Evolutionary conservation across 2,329 filamentous ascomycete species (phyloP).

Genomic region (Colletotrichum costaricense): DNA sequence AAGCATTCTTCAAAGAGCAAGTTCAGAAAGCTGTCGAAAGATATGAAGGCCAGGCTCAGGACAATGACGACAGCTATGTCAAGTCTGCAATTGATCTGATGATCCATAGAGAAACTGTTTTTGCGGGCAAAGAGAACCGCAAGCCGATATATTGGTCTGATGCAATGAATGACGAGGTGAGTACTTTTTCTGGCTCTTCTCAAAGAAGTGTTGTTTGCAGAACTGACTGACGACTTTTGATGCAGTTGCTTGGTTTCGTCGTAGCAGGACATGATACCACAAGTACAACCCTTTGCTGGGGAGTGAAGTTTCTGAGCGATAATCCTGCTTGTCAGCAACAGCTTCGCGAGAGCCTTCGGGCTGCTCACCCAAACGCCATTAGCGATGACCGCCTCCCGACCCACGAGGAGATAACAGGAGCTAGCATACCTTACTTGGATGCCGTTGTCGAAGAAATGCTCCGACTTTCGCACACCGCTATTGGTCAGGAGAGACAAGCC

Average conservation of each 20-base stretch:
- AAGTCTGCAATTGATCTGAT: conserved; percentile 25
- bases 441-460: conserved; percentile 44
- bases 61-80: not conserved
- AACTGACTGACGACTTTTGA: not conserved
- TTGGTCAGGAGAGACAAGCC: not conserved
- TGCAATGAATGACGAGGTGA: conserved; percentile 22
- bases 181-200: not conserved
- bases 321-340: not conserved
- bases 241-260: conserved; percentile 42
- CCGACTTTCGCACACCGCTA: conserved; percentile 30
- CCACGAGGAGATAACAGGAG: conserved; percentile 37
- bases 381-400: conserved; percentile 19
- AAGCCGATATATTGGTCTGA: not conserved
- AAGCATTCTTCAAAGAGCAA: not conserved
- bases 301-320: conserved; percentile 37
- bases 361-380: not conserved
- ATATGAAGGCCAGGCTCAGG: not conserved
- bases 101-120: conserved; percentile 16
- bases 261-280: conserved; percentile 45
- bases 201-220: too few species aligned
- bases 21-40: not conserved
- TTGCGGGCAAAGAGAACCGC: conserved; percentile 21
- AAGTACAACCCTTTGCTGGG: conserved; percentile 43
- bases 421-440: conserved; percentile 42
- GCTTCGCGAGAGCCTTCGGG: not conserved